A percentile compares a stretch with the other conserved stretches of the same genome.
Conservation (phyloP, 169 alveolate species). For the Babesia bigemina region DNA sequence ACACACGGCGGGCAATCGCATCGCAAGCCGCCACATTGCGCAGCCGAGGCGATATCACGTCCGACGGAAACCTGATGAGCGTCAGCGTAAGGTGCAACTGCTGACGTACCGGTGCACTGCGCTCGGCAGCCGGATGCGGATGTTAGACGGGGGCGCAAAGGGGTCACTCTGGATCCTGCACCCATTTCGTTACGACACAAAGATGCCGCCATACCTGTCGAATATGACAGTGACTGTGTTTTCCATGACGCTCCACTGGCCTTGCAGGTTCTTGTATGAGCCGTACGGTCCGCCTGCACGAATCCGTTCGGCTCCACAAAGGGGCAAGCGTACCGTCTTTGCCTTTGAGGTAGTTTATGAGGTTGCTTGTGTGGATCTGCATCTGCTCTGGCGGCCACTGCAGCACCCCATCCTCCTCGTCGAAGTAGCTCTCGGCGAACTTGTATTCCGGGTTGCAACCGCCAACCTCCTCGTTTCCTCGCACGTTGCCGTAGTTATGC, state of each 20-base stretch:
- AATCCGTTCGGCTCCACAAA: not conserved
- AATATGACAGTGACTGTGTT: conserved; percentile 23
- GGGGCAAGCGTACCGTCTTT: conserved; percentile 8
- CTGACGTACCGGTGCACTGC: not conserved
- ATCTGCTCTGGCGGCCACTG: conserved; percentile 59
- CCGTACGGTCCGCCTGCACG: conserved; percentile 67
- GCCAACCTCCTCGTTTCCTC: conserved; percentile 60
- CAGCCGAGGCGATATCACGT: conserved; percentile 17
- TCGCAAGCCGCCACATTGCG: conserved; percentile 73
- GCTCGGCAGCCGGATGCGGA: conserved; percentile 69
- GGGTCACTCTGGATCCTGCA: conserved; percentile 79
- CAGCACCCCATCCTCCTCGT: conserved; percentile 47
- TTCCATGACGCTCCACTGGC: conserved; percentile 64
- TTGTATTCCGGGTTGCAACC: conserved; percentile 69
- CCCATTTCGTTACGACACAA: not conserved
- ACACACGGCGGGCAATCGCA: conserved; percentile 39
- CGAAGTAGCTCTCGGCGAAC: conserved; percentile 61
- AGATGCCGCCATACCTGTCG: conserved; percentile 12
- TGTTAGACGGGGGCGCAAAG: conserved; percentile 77
- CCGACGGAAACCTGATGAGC: conserved; percentile 58
- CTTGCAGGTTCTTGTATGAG: conserved; percentile 63
- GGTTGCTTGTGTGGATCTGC: conserved; percentile 30
- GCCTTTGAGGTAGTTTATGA: conserved; percentile 10
- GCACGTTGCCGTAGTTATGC: conserved; percentile 61
- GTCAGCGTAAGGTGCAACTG: too few relatives aligned